Base-by-base conservation (phyloP, 176 grass and related monocot species). In the Cocos nucifera region DNA sequence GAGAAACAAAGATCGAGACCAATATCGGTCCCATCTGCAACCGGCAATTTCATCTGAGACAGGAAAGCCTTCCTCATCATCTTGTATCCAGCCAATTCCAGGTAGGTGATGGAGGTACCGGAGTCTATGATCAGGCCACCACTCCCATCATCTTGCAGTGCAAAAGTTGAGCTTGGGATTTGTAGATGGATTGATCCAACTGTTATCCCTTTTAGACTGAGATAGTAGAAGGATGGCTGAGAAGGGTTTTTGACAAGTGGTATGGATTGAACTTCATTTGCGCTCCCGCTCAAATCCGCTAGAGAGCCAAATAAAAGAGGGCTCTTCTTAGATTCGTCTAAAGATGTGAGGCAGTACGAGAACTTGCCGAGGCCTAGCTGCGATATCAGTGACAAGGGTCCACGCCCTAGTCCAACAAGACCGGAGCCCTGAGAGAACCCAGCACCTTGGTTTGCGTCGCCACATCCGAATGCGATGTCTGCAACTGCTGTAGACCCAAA, bases 51-150 rank as follows among this genome's bases (percentile, higher is more conserved):
- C 50, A 80, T 15, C 62, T 89, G 77, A 15, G 62, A 22, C 22
- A 68, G 15, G 72, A 92, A 87, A 15, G 70, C 83, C n/a, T 51
- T 26, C 67, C 50, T 51, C 50, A 81, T 6, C 27, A 51, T 17
- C 4, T 25, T n/a, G 62, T 66, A 84, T 39, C 64, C 80, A 14
- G 57, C 62, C 64, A 20, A 6, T 6, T 70, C 80, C 15, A 93
- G 53, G 32, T 17, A 48, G 2, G 83, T 87, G 3, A 84, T 17
- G 16, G 20, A n/a, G 0, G 83, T 76, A 23, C 80, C 83, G 0
- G 88, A 87, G 77, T 92, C 88, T 57, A 87, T 87, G 49, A 83
- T n/a, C 57, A 82, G 53, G 12, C 88, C 88, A 19, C 83, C 73
- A 0, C 58, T 44, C 16, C 77, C 83, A 7, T 76, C 64, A 2